Evolutionary conservation across 108 stramenopile genomes (phyloP).

Genomic region (Cyclotella choctawhatcheeana): DNA sequence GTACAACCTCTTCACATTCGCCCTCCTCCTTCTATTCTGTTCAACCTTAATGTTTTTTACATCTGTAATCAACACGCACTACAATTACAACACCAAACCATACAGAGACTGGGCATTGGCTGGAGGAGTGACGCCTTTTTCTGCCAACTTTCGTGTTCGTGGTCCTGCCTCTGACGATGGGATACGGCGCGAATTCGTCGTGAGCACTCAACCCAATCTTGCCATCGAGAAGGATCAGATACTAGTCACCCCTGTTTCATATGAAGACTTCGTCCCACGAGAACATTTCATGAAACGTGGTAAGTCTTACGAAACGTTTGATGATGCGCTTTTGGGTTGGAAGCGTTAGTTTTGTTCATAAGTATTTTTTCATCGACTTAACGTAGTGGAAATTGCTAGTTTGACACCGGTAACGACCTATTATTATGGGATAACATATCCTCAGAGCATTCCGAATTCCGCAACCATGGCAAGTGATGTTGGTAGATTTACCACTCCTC

Average conservation of each 20-base stretch:
- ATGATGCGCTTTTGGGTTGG: too few relatives aligned
- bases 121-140: slow-evolving; percentile 53
- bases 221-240: slow-evolving; percentile 39
- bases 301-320: too few relatives aligned
- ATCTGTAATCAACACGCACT: slow-evolving; percentile 35
- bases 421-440: slow-evolving; percentile 45
- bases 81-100: slow-evolving; percentile 35
- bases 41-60: slow-evolving; percentile 36
- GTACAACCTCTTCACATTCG: slow-evolving; percentile 38
- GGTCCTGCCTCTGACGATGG: slow-evolving; percentile 31
- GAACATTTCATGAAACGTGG: slow-evolving; percentile 32
- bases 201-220: slow-evolving; percentile 32
- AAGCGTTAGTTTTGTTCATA: too few relatives aligned
- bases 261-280: slow-evolving; percentile 17
- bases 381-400: too few relatives aligned
- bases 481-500: slow-evolving; percentile 49
- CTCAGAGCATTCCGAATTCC: slow-evolving; percentile 39
- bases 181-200: slow-evolving; percentile 27
- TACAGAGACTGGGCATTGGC: slow-evolving; percentile 54
- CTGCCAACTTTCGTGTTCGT: slow-evolving; percentile 57
- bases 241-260: slow-evolving; percentile 36
- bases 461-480: slow-evolving; percentile 36
- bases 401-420: slow-evolving; percentile 31
- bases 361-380: too few relatives aligned
- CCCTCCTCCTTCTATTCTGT: slow-evolving; percentile 38